phyloP scores from a whole-genome alignment of 176 grass and related monocot species.

The barley (Hordeum vulgare) region DNA sequence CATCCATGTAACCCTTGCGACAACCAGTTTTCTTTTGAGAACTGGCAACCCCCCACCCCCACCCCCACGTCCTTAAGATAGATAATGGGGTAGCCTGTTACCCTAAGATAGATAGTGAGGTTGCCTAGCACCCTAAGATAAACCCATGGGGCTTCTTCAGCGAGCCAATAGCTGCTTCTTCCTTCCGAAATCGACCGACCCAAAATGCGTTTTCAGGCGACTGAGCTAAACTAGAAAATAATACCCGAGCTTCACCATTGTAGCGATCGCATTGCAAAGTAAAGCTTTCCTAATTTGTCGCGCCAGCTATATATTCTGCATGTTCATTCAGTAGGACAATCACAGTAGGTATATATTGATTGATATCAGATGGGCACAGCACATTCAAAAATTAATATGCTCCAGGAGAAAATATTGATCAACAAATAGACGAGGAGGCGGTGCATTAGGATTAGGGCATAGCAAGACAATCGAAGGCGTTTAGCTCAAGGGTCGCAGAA shows the following conservation, averaged over 20 bases:
- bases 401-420: not conserved
- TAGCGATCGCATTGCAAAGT: not conserved
- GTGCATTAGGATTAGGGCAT: not conserved
- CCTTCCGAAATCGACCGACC: too few relatives aligned
- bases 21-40: too few relatives aligned
- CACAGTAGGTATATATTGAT: not conserved
- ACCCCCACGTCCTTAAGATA: too few relatives aligned
- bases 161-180: too few relatives aligned
- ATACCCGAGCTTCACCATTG: not conserved
- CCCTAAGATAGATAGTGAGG: too few relatives aligned
- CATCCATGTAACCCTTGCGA: too few relatives aligned
- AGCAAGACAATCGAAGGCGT: not conserved
- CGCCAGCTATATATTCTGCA: not conserved
- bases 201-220: too few relatives aligned
- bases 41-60: too few relatives aligned
- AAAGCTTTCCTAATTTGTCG: not conserved
- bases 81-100: too few relatives aligned
- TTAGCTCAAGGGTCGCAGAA: not conserved
- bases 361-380: not conserved
- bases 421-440: not conserved
- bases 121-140: too few relatives aligned
- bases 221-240: too few relatives aligned
- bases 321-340: not conserved
- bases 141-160: too few relatives aligned
- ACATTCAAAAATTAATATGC: not conserved